Conservation (phyloP, 2,329 filamentous ascomycete genomes). For the Trichoderma harzianum region DNA sequence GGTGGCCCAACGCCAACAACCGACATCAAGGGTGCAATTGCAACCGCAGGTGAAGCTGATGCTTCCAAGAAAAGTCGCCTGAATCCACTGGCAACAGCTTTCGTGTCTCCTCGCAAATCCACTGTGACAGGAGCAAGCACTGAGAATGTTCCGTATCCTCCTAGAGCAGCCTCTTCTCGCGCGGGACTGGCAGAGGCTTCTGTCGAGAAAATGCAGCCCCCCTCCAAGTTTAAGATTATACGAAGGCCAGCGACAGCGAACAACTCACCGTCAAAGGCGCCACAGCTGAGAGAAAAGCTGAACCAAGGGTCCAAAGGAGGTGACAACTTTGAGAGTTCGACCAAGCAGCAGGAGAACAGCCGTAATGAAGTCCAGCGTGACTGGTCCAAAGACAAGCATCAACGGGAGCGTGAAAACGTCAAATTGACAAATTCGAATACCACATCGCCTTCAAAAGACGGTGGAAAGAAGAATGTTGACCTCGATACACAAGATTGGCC, state of each 20-base stretch:
- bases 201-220: neutral
- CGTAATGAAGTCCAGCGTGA: neutral
- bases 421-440: neutral
- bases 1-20: conserved; percentile 2
- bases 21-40: neutral
- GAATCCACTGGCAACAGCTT: conserved; percentile 17
- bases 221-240: neutral
- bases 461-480: neutral
- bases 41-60: neutral
- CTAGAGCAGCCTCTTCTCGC: neutral
- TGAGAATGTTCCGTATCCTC: neutral
- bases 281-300: neutral
- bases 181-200: neutral
- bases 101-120: conserved; percentile 10
- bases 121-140: neutral
- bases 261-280: neutral
- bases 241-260: neutral
- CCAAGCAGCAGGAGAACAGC: neutral
- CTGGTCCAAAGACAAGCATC: neutral
- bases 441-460: neutral
- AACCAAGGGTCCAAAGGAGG: neutral
- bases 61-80: conserved; percentile 8
- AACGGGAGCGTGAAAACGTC: neutral
- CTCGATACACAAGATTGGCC: conserved; percentile 27
- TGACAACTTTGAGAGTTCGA: neutral